Evolutionary conservation across 371 early-diverging fungal genomes (phyloP).

Genomic region (Rhizopus microsporus): DNA sequence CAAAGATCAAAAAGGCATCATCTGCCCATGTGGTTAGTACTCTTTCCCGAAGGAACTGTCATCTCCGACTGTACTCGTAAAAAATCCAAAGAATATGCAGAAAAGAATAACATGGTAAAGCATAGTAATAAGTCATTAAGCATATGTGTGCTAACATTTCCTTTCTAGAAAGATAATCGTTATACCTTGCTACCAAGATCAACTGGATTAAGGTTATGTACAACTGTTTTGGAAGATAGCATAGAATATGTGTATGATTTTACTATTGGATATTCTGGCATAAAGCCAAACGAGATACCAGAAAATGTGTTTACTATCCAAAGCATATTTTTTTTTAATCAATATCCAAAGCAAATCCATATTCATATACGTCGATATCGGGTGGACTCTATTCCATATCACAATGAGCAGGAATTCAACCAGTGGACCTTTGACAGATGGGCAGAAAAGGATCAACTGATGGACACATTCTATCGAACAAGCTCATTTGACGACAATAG

Average conservation of each 20-base stretch:
- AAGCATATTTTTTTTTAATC: slow-evolving; percentile 65
- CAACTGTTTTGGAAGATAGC: slow-evolving; percentile 58
- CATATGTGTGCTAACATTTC: not conserved
- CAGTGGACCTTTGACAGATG: slow-evolving; percentile 79
- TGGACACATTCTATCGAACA: slow-evolving; percentile 74
- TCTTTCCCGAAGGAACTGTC: slow-evolving; percentile 91
- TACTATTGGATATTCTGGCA: slow-evolving; percentile 85
- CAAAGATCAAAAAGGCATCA: slow-evolving; percentile 33
- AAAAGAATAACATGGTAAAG: slow-evolving; percentile 52
- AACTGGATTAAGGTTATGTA: slow-evolving; percentile 72
- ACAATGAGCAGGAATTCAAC: slow-evolving; percentile 63
- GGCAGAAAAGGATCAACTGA: slow-evolving; percentile 82
- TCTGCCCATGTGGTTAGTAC: slow-evolving; percentile 79
- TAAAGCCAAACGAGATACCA: slow-evolving; percentile 67
- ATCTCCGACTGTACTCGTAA: slow-evolving; percentile 39
- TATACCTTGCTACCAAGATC: slow-evolving; percentile 79
- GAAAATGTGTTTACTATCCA: slow-evolving; percentile 72
- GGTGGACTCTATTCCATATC: slow-evolving; percentile 52
- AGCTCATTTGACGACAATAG: slow-evolving; percentile 3
- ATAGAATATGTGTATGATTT: slow-evolving; percentile 79
- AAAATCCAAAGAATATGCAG: slow-evolving; percentile 51
- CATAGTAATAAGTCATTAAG: not conserved
- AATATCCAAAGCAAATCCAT: slow-evolving; percentile 73
- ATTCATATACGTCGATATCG: slow-evolving; percentile 71
- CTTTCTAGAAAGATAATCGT: slow-evolving; percentile 44